Conservation (phyloP, 1,139 yeast species). For the Nematodospora anomalae region DNA sequence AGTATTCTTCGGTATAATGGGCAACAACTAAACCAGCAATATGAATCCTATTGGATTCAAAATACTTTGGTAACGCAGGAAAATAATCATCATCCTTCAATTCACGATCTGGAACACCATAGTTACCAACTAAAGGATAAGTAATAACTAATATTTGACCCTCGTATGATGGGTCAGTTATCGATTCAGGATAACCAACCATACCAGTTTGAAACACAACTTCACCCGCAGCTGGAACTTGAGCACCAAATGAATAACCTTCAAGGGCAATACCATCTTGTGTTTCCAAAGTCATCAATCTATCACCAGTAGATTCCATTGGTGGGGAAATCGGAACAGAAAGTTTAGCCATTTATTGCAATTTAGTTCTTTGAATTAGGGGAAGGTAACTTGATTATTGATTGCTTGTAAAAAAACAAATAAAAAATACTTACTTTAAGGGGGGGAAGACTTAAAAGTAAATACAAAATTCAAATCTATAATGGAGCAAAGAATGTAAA, state of each 20-base stretch:
- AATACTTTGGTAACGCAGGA: conserved; percentile 81
- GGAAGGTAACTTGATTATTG: conserved; percentile 1
- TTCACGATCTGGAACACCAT: conserved; percentile 95
- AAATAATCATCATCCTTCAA: conserved; percentile 70
- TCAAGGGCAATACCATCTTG: conserved; percentile 87
- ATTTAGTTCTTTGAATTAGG: neutral
- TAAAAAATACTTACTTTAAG: conserved; percentile 6
- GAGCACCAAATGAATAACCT: conserved; percentile 98
- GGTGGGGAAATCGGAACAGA: conserved; percentile 88
- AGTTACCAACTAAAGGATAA: conserved; percentile 95
- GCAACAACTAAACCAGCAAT: conserved; percentile 97
- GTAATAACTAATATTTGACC: conserved; percentile 98
- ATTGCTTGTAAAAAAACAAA: conserved; percentile 4
- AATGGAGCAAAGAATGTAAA: neutral
- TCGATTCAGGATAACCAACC: conserved; percentile 99
- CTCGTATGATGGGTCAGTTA: conserved; percentile 97
- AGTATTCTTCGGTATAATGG: conserved; percentile 93
- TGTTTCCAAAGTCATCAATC: conserved; percentile 85
- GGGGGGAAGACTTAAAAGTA: conserved; percentile 3
- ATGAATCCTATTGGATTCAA: conserved; percentile 89
- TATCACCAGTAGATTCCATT: conserved; percentile 76
- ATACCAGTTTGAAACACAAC: conserved; percentile 99
- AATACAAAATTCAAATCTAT: neutral
- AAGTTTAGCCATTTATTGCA: conserved; percentile 17
- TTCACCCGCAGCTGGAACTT: conserved; percentile 89